These are phyloP conservation scores for Monosporascus sp. DNA, from an alignment of 2,329 filamentous ascomycete species.

Conservation along the genomic window DNA sequence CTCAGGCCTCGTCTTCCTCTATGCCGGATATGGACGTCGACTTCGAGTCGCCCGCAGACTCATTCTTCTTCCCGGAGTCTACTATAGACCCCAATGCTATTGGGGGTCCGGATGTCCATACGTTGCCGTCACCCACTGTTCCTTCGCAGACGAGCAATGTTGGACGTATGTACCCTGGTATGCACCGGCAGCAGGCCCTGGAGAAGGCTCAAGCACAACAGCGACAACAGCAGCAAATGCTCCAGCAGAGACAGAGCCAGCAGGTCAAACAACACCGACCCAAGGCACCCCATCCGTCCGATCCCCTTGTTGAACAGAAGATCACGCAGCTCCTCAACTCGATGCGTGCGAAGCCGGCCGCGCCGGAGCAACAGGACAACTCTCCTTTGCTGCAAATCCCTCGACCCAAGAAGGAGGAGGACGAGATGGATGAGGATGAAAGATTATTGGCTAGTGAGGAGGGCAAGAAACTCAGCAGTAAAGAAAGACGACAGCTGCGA, in stretches of 20 bases:
- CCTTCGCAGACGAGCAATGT: conserved; percentile 49
- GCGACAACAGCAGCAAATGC: conserved; percentile 59
- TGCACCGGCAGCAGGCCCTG: conserved; percentile 82
- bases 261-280: conserved; percentile 33
- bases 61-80: conserved; percentile 58
- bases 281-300: conserved; percentile 49
- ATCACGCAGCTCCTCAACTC: conserved; percentile 89
- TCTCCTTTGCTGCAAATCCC: conserved; percentile 59
- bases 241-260: conserved; percentile 39
- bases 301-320: conserved; percentile 81
- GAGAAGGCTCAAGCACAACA: conserved; percentile 68
- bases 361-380: conserved; percentile 46
- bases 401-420: conserved; percentile 84
- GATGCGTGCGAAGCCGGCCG: conserved; percentile 70
- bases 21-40: conserved; percentile 62
- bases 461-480: conserved; percentile 94
- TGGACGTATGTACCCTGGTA: conserved; percentile 83
- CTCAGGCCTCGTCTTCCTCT: conserved; percentile 52
- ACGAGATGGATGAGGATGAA: conserved; percentile 72
- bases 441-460: conserved; percentile 86
- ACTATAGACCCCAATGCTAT: conserved; percentile 70
- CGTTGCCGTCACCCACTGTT: conserved; percentile 39
- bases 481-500: conserved; percentile 88
- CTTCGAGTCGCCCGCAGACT: conserved; percentile 53
- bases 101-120: conserved; percentile 53